Evolutionary conservation across 2,329 filamentous ascomycete species (phyloP).

Genomic region (Blumeria graminis): DNA sequence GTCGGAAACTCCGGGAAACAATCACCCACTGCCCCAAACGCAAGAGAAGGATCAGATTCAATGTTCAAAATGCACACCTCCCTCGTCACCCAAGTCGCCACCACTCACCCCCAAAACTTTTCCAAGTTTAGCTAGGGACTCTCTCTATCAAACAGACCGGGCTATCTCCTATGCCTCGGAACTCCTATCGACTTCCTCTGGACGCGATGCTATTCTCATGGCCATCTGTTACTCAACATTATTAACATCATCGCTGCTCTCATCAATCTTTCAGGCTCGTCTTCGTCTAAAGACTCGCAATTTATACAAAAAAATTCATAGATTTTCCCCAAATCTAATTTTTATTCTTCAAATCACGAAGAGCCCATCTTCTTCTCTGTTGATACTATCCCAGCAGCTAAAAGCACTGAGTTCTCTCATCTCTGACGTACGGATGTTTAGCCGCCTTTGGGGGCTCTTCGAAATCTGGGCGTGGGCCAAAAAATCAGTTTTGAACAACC

Average conservation of each 20-base stretch:
- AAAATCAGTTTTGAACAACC: conserved; percentile 3
- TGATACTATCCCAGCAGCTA: conserved; percentile 26
- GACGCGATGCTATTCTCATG: conserved; percentile 45
- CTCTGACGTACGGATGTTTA: conserved; percentile 36
- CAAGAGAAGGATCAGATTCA: too few relatives aligned
- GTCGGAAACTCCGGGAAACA: too few relatives aligned
- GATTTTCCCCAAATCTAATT: conserved; percentile 26
- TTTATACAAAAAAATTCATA: conserved; percentile 26
- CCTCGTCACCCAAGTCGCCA: too few relatives aligned
- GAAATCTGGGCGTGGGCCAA: conserved; percentile 3
- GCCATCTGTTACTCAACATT: conserved; percentile 44
- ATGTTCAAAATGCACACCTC: too few relatives aligned
- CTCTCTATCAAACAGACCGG: conserved; percentile 13
- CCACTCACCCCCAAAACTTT: too few relatives aligned
- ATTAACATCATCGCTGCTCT: conserved; percentile 26
- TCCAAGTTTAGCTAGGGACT: conserved; percentile 1
- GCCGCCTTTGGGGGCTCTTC: conserved; percentile 2
- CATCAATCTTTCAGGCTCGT: conserved; percentile 29
- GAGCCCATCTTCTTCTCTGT: conserved; percentile 12
- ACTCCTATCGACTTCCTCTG: conserved; percentile 40
- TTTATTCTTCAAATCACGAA: conserved; percentile 16
- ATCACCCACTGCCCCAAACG: too few relatives aligned
- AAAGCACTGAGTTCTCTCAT: conserved; percentile 39
- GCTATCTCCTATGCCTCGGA: conserved; percentile 29
- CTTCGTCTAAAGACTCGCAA: conserved; percentile 27